Conservation (phyloP, 768 basidiomycete genomes). For the Boletellus ananas region DNA sequence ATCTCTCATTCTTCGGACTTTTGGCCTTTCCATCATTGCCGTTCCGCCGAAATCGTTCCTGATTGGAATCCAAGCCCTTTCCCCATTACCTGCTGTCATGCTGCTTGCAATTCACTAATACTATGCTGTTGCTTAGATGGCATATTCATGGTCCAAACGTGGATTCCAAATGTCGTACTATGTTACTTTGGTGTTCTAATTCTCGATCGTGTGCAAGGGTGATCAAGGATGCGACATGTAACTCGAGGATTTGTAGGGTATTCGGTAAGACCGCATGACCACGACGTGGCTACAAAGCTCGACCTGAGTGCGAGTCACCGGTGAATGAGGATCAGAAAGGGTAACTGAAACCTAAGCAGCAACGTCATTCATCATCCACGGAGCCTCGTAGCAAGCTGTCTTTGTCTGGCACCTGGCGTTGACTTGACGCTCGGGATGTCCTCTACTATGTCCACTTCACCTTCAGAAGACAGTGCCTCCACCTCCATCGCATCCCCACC, state of each 20-base stretch:
- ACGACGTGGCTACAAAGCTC: not conserved
- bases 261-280: not conserved
- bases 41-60: not conserved
- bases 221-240: conserved; percentile 14
- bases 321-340: conserved; percentile 4
- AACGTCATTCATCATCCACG: conserved; percentile 23
- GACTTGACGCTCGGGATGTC: conserved; percentile 20
- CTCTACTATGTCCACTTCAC: conserved; percentile 39
- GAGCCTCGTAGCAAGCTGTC: conserved; percentile 20
- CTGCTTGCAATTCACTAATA: not conserved
- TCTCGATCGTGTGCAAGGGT: not conserved
- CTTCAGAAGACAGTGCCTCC: conserved; percentile 32
- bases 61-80: not conserved
- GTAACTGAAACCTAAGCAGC: not conserved
- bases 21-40: not conserved
- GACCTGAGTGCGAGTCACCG: conserved; percentile 1
- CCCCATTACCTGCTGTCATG: not conserved
- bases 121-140: too few species aligned
- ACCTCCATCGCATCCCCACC: conserved; percentile 14
- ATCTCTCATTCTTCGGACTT: not conserved
- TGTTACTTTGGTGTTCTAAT: too few species aligned
- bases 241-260: conserved; percentile 21
- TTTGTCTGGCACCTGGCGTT: conserved; percentile 9
- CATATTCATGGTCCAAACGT: too few species aligned
- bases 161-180: too few species aligned